Evolutionary conservation across 768 basidiomycete species (phyloP).

Genomic region (Russula olivacea): DNA sequence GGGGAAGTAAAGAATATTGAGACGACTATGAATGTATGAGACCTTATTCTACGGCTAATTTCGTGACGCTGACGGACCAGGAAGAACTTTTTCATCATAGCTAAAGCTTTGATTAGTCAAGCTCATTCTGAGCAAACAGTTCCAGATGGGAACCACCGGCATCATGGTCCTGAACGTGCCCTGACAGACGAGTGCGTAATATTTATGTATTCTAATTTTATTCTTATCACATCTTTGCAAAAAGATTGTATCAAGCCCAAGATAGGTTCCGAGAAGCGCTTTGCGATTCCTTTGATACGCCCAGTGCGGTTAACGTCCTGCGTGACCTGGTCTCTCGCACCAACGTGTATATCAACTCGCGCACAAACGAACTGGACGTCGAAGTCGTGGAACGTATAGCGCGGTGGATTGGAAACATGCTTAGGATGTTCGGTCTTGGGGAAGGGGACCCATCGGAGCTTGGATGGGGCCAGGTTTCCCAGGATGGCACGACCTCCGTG

Average conservation of each 20-base stretch:
- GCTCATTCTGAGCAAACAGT: constrained; percentile 41
- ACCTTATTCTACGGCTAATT: background rate
- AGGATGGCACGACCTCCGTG: constrained; percentile 37
- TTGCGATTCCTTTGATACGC: constrained; percentile 97
- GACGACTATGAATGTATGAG: constrained; percentile 71
- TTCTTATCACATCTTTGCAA: constrained; percentile 13
- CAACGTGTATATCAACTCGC: constrained; percentile 80
- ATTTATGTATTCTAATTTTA: background rate
- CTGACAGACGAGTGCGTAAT: constrained; percentile 54
- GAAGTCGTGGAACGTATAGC: constrained; percentile 57
- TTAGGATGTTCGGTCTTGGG: constrained; percentile 74
- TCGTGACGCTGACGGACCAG: background rate
- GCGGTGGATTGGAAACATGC: constrained; percentile 65
- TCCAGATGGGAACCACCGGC: constrained; percentile 60
- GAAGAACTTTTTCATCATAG: constrained; percentile 90
- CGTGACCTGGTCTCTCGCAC: constrained; percentile 77
- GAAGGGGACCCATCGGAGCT: constrained; percentile 61
- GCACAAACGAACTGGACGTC: constrained; percentile 54
- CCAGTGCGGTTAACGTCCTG: constrained; percentile 67
- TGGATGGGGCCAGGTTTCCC: constrained; percentile 78
- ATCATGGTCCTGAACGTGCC: constrained; percentile 60
- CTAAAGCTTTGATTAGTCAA: constrained; percentile 73
- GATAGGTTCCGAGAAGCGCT: constrained; percentile 75
- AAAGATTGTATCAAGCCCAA: constrained; percentile 71
- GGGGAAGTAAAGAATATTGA: constrained; percentile 86